Percentiles rank a stretch among this genome's conserved stretches.
Conservation (phyloP, 805 yeast genomes). For the Candida incommunis region DNA sequence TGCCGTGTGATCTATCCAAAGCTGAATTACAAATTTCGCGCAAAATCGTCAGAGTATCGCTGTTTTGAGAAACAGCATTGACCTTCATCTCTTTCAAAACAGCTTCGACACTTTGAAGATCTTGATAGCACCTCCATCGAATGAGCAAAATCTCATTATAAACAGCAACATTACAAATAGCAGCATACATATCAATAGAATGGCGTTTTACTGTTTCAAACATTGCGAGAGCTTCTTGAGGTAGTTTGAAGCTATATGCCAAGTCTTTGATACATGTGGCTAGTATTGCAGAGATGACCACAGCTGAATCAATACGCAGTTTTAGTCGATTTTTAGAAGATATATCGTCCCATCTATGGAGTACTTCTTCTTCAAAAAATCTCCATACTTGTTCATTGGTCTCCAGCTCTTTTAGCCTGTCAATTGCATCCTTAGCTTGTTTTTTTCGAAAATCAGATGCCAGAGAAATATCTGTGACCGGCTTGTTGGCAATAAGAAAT, state of each 20-base stretch:
- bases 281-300: not conserved
- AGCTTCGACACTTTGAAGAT: slow-evolving; percentile 10
- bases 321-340: not conserved
- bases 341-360: not conserved
- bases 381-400: not conserved
- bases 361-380: not conserved
- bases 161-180: slow-evolving; percentile 22
- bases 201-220: slow-evolving; percentile 20
- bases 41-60: not conserved
- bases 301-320: not conserved
- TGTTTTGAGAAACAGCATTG: not conserved
- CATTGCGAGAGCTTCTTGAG: slow-evolving; percentile 17
- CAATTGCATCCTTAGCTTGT: not conserved
- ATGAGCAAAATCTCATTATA: slow-evolving; percentile 21
- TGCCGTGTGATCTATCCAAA: not conserved
- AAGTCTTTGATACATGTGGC: not conserved
- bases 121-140: slow-evolving; percentile 22
- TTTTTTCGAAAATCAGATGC: not conserved
- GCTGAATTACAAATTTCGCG: not conserved
- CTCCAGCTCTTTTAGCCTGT: not conserved
- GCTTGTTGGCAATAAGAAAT: not conserved
- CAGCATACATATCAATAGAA: slow-evolving; percentile 22
- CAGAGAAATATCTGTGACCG: no score
- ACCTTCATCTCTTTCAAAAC: not conserved
- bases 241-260: not conserved